Base-by-base conservation (phyloP, 192 early-diverging fungal genomes). In the Entomortierella lignicola region DNA sequence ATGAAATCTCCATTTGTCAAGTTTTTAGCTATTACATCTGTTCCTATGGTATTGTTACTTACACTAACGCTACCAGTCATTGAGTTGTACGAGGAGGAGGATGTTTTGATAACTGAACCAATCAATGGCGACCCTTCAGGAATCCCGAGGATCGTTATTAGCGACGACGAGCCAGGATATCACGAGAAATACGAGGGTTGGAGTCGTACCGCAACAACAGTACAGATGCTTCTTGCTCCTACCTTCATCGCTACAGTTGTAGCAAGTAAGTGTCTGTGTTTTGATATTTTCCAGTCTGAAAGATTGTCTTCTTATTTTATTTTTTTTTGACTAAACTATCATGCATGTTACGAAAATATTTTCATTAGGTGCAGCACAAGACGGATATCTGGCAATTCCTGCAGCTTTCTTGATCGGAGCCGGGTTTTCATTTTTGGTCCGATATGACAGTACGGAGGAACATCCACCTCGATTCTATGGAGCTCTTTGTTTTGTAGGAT, bases 11-110 rank as follows among this genome's bases (percentile, higher is more conserved):
- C 54, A 1, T 72, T 83, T 47, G 77, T 84, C 23, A 87, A 84
- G 50, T 43, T 85, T 8, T 82, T 81, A 56, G 77, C 86, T 10
- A 29, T 92, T 4, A 47, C 82, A 1, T 85, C 86, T 12, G 81
- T 82, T 0, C 91, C 91, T 13, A 83, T 87, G 11, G 70, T 86
- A 17, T 66, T 89, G 8, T 8, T 89, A 1, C 61, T 92, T 29
- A 81, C 72, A 6, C 57, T 89, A n/a, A 93, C 92, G 0, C 67
- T 91, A 48, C 92, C 92, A 13, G 89, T 90, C 27, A 88, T 93
- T 23, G 81, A 88, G 56, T 58, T 83, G 15, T n/a, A 27, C 8
- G 81, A 80, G 37, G 72, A 83, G 21, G 59, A 67, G 26, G 54
- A 29, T 56, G 43, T 3, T 5, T 27, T 23, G 6, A 15, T 26